These are phyloP conservation scores for Xylaria sp. DNA, from an alignment of 2,329 filamentous ascomycete species.

Conservation along the genomic window DNA sequence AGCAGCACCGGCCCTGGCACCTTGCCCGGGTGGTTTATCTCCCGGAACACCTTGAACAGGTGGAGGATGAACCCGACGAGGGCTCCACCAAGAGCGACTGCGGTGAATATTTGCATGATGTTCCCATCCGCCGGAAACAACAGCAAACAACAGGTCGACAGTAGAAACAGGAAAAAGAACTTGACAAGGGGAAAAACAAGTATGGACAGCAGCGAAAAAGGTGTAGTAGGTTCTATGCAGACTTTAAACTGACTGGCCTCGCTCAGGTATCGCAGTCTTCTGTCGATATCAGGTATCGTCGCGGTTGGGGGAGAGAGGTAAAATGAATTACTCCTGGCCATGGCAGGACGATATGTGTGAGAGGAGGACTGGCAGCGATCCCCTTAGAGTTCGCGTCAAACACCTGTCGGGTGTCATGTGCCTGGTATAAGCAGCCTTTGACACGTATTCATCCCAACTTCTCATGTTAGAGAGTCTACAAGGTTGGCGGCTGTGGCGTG, in stretches of 20 bases:
- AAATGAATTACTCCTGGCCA: not conserved
- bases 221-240: not conserved
- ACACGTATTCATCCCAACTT: not conserved
- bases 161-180: not conserved
- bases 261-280: not conserved
- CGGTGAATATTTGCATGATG: slow-evolving; percentile 34
- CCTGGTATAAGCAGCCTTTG: not conserved
- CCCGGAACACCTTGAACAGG: slow-evolving; percentile 32
- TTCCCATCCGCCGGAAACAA: slow-evolving; percentile 2
- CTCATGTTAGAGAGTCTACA: not conserved
- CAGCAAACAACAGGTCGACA: no score
- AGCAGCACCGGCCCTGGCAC: slow-evolving; percentile 39
- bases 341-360: not conserved
- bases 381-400: not conserved
- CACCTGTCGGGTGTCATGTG: not conserved
- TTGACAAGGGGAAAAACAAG: not conserved
- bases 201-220: not conserved
- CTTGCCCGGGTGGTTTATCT: slow-evolving; percentile 36
- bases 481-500: not conserved
- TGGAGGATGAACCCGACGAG: slow-evolving; percentile 30
- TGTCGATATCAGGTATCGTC: not conserved
- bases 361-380: not conserved
- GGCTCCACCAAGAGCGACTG: slow-evolving; percentile 23
- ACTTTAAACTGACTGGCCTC: not conserved
- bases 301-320: not conserved